Percentiles rank a stretch among this genome's conserved stretches.
These are phyloP conservation scores for Rhodofomes roseus DNA, from an alignment of 1,284 basidiomycete genomes.

Conservation along the genomic window DNA sequence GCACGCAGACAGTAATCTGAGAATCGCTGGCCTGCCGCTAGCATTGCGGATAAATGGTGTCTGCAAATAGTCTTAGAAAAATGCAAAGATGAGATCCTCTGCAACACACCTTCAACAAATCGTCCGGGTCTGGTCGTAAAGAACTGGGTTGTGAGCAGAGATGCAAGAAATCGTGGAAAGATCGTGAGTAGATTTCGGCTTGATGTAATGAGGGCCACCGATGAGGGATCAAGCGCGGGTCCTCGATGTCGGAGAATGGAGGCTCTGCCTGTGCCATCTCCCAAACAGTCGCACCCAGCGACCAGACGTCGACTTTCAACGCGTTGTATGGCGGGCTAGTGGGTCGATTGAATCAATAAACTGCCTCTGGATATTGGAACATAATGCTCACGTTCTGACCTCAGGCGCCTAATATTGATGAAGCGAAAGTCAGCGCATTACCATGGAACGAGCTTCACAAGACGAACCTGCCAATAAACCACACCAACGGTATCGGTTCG, in stretches of 20 bases:
- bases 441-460: background rate
- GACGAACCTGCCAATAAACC: slow-evolving; percentile 67
- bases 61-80: slow-evolving; percentile 27
- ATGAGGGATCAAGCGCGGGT: slow-evolving; percentile 43
- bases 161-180: slow-evolving; percentile 71
- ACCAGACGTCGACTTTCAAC: slow-evolving; percentile 77
- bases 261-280: slow-evolving; percentile 72
- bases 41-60: slow-evolving; percentile 63
- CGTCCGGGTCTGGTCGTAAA: slow-evolving; percentile 52
- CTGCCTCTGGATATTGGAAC: background rate
- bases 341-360: background rate
- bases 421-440: background rate
- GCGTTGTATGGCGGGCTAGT: slow-evolving; percentile 64
- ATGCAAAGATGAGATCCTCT: background rate
- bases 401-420: slow-evolving; percentile 48
- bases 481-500: slow-evolving; percentile 62
- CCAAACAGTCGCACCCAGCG: slow-evolving; percentile 78
- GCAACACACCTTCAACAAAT: slow-evolving; percentile 55
- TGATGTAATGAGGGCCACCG: slow-evolving; percentile 62
- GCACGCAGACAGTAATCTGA: slow-evolving; percentile 64
- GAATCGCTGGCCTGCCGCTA: slow-evolving; percentile 61
- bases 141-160: slow-evolving; percentile 60
- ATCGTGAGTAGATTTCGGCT: slow-evolving; percentile 58
- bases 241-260: slow-evolving; percentile 60
- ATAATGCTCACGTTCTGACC: slow-evolving; percentile 50